A percentile compares a stretch with the other conserved stretches of the same genome.
These are phyloP conservation scores for Colletotrichum lini DNA, from an alignment of 2,329 filamentous ascomycete genomes.

Conservation along the genomic window DNA sequence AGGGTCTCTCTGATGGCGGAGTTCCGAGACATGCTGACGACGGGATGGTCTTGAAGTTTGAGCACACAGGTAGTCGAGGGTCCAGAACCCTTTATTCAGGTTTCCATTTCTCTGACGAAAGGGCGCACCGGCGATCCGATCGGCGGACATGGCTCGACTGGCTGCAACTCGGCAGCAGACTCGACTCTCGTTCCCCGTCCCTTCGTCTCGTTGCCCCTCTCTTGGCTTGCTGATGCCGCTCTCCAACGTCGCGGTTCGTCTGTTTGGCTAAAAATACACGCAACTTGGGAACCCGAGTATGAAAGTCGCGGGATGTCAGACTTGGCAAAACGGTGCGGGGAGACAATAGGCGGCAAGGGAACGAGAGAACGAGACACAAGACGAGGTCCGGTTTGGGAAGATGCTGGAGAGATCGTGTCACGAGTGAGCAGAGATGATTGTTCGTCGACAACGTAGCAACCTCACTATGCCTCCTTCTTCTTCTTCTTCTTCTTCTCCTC, in stretches of 20 bases:
- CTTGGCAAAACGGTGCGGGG: slow-evolving; percentile 2
- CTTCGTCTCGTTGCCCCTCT: slow-evolving; percentile 13
- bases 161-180: not conserved
- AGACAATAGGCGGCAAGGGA: not conserved
- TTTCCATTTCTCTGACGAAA: slow-evolving; percentile 12
- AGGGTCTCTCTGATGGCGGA: not conserved
- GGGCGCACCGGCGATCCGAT: slow-evolving; percentile 34
- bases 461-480: too few relatives aligned
- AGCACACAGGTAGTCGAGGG: not conserved
- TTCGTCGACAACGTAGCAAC: not conserved
- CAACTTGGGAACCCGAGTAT: slow-evolving; percentile 1
- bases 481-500: too few relatives aligned
- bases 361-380: slow-evolving; percentile 13
- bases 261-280: slow-evolving; percentile 17
- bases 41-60: not conserved
- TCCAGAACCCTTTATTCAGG: slow-evolving; percentile 7
- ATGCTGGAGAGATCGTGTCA: not conserved
- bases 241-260: not conserved
- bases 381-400: not conserved
- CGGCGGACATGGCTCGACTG: slow-evolving; percentile 7
- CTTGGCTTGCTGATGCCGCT: not conserved
- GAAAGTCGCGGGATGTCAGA: not conserved
- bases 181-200: slow-evolving; percentile 8
- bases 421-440: not conserved
- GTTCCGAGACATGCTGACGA: not conserved